These are phyloP conservation scores for Ascochyta lentis DNA, from an alignment of 2,329 filamentous ascomycete species.

Conservation along the genomic window DNA sequence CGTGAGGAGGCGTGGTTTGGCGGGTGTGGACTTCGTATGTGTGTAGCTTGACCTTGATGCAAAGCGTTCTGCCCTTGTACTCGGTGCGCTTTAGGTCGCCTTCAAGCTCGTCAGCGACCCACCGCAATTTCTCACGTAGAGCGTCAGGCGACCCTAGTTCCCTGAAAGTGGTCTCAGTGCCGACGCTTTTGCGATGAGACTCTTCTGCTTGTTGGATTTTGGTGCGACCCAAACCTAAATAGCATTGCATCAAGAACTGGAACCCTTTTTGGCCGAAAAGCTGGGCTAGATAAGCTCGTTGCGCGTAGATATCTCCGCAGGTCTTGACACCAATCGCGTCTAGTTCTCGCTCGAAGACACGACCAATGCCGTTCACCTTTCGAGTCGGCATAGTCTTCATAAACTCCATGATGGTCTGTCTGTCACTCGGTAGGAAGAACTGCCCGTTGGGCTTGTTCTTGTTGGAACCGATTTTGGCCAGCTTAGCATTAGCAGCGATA, in stretches of 20 bases:
- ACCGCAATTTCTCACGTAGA: constrained; percentile 78
- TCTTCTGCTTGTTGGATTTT: constrained; percentile 85
- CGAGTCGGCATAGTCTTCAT: constrained; percentile 84
- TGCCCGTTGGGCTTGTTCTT: constrained; percentile 97
- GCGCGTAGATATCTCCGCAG: constrained; percentile 83
- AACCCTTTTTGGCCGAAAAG: constrained; percentile 93
- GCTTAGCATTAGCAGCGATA: constrained; percentile 88
- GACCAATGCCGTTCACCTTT: constrained; percentile 93
- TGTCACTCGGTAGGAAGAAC: constrained; percentile 75
- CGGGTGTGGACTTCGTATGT: constrained; percentile 91
- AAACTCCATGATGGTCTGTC: constrained; percentile 79
- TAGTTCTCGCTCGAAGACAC: constrained; percentile 90
- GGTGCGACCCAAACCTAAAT: constrained; percentile 86
- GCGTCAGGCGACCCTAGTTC: constrained; percentile 74
- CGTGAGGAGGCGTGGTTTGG: constrained; percentile 76
- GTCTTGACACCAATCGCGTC: constrained; percentile 85
- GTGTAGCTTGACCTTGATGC: constrained; percentile 91
- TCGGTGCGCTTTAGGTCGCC: constrained; percentile 80
- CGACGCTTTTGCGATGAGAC: constrained; percentile 90
- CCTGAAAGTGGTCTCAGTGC: constrained; percentile 89
- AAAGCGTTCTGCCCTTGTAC: constrained; percentile 88
- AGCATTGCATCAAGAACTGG: constrained; percentile 82
- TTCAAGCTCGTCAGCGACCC: constrained; percentile 83
- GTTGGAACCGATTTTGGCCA: constrained; percentile 96
- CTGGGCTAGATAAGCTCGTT: constrained; percentile 74